A percentile compares a stretch with the other conserved stretches of the same genome.
Evolutionary conservation across 2,329 filamentous ascomycete species (phyloP).

Genomic region (Myotisia sp.): DNA sequence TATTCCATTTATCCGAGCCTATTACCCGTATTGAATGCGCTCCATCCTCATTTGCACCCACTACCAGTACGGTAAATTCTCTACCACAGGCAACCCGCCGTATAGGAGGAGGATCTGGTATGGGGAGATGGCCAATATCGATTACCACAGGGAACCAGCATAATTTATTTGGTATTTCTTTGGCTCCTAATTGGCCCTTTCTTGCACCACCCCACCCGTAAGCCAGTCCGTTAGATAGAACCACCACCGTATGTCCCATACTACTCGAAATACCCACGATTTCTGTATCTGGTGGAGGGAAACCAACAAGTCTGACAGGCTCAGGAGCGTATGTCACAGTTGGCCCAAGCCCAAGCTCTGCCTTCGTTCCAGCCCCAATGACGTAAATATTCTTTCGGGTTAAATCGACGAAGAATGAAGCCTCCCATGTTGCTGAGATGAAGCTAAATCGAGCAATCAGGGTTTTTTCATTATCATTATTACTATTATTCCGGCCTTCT

Average conservation of each 20-base stretch:
- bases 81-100: constrained; percentile 59
- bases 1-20: constrained; percentile 60
- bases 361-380: constrained; percentile 53
- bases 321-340: constrained; percentile 17
- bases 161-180: constrained; percentile 32
- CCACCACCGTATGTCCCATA: constrained; percentile 61
- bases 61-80: constrained; percentile 61
- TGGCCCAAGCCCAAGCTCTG: constrained; percentile 54
- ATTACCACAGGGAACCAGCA: constrained; percentile 38
- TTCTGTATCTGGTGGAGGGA: constrained; percentile 47
- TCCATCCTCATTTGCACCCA: constrained; percentile 28
- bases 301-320: constrained; percentile 41
- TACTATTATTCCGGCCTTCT: constrained; percentile 2
- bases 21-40: constrained; percentile 49
- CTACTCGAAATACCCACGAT: constrained; percentile 55
- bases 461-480: constrained; percentile 2
- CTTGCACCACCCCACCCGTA: constrained; percentile 83
- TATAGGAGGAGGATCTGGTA: constrained; percentile 45
- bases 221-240: constrained; percentile 60
- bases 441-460: constrained; percentile 25
- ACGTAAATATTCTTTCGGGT: constrained; percentile 40
- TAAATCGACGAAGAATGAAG: constrained; percentile 46
- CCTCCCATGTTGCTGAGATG: constrained; percentile 66
- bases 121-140: no score
- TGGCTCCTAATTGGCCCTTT: constrained; percentile 66